Conservation (phyloP, 1,284 basidiomycete genomes). For the Cerrena zonata region DNA sequence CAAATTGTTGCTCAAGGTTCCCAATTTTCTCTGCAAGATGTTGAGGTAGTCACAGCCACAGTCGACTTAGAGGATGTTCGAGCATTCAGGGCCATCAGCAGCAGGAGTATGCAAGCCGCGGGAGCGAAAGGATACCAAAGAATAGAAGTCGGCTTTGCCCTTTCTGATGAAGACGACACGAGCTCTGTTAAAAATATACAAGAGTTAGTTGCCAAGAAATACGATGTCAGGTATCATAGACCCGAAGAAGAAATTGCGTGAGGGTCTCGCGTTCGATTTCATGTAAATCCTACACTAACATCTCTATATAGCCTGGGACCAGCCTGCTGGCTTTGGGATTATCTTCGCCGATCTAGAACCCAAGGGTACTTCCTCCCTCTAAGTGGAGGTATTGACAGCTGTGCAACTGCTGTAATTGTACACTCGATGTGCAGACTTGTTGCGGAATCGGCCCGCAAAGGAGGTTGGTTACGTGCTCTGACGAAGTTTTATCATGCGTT, state of each 20-base stretch:
- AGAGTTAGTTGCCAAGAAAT: constrained; percentile 33
- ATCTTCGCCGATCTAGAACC: constrained; percentile 86
- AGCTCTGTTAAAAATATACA: constrained; percentile 46
- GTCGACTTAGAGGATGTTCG: constrained; percentile 93
- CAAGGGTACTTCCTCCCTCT: constrained; percentile 96
- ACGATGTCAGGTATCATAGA: constrained; percentile 72
- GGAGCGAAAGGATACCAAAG: constrained; percentile 68
- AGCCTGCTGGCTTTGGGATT: constrained; percentile 99
- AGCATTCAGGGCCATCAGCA: constrained; percentile 76
- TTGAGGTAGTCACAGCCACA: constrained; percentile 93
- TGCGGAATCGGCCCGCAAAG: constrained; percentile 62
- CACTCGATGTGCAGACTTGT: constrained; percentile 95
- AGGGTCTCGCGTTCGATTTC: constrained; percentile 29
- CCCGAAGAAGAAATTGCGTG: constrained; percentile 98
- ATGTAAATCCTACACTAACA: constrained; percentile 6
- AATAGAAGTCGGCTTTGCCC: constrained; percentile 70
- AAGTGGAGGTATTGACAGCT: constrained; percentile 96
- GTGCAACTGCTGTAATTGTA: constrained; percentile 92
- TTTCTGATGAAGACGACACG: constrained; percentile 65
- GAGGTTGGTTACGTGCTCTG: constrained; percentile 45
- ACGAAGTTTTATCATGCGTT: not conserved
- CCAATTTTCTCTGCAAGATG: constrained; percentile 92
- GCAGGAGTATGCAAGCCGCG: constrained; percentile 87
- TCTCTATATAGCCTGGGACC: constrained; percentile 70
- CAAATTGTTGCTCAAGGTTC: constrained; percentile 88